Base-by-base conservation (phyloP, 345 rosid genomes). In the Linum tenue region DNA sequence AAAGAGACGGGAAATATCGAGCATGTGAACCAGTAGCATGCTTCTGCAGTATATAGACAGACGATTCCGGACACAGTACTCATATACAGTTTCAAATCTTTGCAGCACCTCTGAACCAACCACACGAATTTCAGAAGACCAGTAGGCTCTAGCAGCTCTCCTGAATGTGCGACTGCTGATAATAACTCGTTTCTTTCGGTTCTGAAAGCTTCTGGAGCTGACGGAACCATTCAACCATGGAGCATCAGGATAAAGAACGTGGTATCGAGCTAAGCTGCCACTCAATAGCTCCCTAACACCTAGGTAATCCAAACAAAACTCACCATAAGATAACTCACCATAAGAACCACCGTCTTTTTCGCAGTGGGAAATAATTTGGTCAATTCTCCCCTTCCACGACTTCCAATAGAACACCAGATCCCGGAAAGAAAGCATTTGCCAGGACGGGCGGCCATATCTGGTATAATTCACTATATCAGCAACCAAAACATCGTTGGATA, bases 251-350 rank as follows among this genome's bases (percentile, higher is more conserved):
- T 44, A 44, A 44, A 44, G 51, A 6, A 44, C 51, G 11, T 2
- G 7, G 51, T 44, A 44, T 44, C 11, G 11, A 44, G 51, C 11
- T 44, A 6, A 2, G 3, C 11, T 44, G 11, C 9, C 51, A 7
- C 51, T 44, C 9, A 6, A 14, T 7, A 6, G 51, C 51, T 41
- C 67, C 62, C 62, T 12, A 4, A 66, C 51, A 66, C 62, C 69
- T 36, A 66, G 56, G 62, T 66, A 66, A 38, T 56, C 60, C 64
- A 67, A 57, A 42, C 69, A 66, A 17, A 66, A 66, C 41, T 57
- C 55, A 10, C 60, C 69, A 56, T 56, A 55, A n/a, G 5, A 5
- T n/a, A 12, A 55, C 42, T 11, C 42, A 17, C 1, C 22, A n/a
- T n/a, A n/a, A n/a, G n/a, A n/a, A n/a, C n/a, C n/a, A n/a, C n/a